phyloP scores from a whole-genome alignment of 139 green algal species.

The Chlorella sp. region DNA sequence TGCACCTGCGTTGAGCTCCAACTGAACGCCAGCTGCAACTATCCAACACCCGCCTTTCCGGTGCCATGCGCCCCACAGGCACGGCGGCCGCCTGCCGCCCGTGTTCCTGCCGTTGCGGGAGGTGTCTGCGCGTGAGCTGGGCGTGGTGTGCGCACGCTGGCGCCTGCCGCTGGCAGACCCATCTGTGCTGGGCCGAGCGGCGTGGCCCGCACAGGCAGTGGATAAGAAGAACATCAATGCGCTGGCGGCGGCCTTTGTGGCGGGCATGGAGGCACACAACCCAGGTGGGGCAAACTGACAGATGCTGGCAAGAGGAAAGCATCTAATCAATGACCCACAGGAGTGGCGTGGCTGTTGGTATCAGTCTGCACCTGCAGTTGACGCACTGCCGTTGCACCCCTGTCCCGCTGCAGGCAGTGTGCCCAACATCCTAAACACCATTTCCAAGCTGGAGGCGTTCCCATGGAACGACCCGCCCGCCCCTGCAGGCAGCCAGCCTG shows the following conservation, averaged over 20 bases:
- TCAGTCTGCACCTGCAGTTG: not conserved
- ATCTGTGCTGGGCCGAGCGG: not conserved
- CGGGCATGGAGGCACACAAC: slow-evolving; percentile 33
- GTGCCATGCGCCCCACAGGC: not conserved
- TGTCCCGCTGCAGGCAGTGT: slow-evolving; percentile 6
- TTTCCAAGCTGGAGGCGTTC: slow-evolving; percentile 33
- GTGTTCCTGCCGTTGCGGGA: slow-evolving; percentile 41
- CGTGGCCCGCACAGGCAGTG: not conserved
- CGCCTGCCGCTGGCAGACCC: not conserved
- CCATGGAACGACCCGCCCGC: slow-evolving; percentile 25
- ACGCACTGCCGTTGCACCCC: not conserved
- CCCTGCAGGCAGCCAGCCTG: not conserved
- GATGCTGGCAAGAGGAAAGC: too few species aligned
- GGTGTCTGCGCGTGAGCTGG: slow-evolving; percentile 30
- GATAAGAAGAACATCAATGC: slow-evolving; percentile 39
- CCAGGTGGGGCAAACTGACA: too few species aligned
- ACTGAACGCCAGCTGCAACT: too few species aligned
- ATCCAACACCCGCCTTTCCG: not conserved
- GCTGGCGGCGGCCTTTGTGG: slow-evolving; percentile 33
- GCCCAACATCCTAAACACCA: slow-evolving; percentile 43
- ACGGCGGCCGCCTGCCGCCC: slow-evolving; percentile 9
- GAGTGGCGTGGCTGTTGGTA: not conserved
- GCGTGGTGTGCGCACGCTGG: slow-evolving; percentile 6
- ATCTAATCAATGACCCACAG: too few species aligned
- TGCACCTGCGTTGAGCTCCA: too few species aligned